A percentile compares a stretch with the other conserved stretches of the same genome.
Conservation (phyloP, 1,284 basidiomycete genomes). For the Rhodotorula sp. region DNA sequence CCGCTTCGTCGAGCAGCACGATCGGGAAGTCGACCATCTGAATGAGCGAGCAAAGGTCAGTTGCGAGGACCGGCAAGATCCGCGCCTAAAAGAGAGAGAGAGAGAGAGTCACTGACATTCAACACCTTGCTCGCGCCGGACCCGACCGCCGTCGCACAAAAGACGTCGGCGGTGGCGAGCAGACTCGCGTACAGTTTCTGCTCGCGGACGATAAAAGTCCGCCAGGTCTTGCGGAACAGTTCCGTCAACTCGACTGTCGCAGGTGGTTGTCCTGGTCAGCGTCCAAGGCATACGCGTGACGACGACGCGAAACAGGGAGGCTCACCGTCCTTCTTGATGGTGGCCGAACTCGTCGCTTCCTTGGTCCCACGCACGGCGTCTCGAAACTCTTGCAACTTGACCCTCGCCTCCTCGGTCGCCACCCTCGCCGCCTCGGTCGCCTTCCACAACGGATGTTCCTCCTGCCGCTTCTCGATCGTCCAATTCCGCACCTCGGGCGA, state of each 20-base stretch:
- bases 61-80: conserved; percentile 8
- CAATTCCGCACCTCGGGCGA: conserved; percentile 59
- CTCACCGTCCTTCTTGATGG: conserved; percentile 12
- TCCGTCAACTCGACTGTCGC: conserved; percentile 39
- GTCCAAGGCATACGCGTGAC: no score
- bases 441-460: conserved; percentile 53
- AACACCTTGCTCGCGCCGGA: conserved; percentile 38
- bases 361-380: conserved; percentile 19
- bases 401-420: conserved; percentile 42
- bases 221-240: conserved; percentile 42
- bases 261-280: no score
- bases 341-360: neutral
- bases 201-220: conserved; percentile 44
- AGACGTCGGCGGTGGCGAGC: conserved; percentile 50
- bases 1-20: conserved; percentile 91
- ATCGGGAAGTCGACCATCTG: conserved; percentile 81
- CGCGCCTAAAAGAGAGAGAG: conserved; percentile 25
- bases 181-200: conserved; percentile 47
- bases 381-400: conserved; percentile 20
- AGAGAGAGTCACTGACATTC: conserved; percentile 24
- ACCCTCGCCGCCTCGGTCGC: conserved; percentile 53
- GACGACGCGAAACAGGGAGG: neutral
- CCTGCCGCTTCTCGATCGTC: conserved; percentile 60
- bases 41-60: conserved; percentile 45
- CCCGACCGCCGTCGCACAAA: conserved; percentile 49